Base-by-base conservation (phyloP, 345 rosid genomes). In the Lagerstroemia speciosa region DNA sequence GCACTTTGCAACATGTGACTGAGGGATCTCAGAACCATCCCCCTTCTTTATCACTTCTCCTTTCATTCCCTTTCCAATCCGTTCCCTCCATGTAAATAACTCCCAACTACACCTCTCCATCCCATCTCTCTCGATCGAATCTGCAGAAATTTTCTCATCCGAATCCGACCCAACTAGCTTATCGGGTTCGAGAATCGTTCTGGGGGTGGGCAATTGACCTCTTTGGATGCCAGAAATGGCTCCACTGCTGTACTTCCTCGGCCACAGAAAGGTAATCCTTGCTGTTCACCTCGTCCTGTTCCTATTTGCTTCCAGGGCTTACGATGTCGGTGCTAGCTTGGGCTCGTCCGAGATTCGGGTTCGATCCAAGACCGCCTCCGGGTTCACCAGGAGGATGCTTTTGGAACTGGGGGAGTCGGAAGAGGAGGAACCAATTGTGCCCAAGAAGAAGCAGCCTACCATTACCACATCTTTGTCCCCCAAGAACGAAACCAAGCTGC, bases 401-500 rank as follows among this genome's bases (percentile, higher is more conserved):
- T 4, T 50, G 50, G 62, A 34, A 48, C 10, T 50, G 30, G 52
- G 17, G 33, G 40, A n/a, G 46, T 46, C 71, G 62, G 78, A 80
- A 67, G 79, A 74, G 33, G 84, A 75, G 75, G 77, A 55, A 22
- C 64, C 64, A 40, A 24, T 14, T 62, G 64, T 73, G 66, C 80
- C 78, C 8, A 83, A 83, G 78, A 85, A 82, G 58, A 90, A 88
- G 33, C 68, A 52, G 58, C 67, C 76, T 33, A 68, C 70, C 14
- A 33, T 31, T 22, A 5, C 73, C 11, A 70, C 63, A 0, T 24
- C 83, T 2, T 37, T 24, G 72, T 30, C 64, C 62, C 62, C 68
- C 65, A 87, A 84, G 77, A 87, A 80, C 77, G 85, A 83, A 67
- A 85, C 91, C 80, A 83, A 85, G 71, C n/a, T n/a, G n/a, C n/a